phyloP scores from a whole-genome alignment of 139 green algal genomes.

The Eudorina sp. region DNA sequence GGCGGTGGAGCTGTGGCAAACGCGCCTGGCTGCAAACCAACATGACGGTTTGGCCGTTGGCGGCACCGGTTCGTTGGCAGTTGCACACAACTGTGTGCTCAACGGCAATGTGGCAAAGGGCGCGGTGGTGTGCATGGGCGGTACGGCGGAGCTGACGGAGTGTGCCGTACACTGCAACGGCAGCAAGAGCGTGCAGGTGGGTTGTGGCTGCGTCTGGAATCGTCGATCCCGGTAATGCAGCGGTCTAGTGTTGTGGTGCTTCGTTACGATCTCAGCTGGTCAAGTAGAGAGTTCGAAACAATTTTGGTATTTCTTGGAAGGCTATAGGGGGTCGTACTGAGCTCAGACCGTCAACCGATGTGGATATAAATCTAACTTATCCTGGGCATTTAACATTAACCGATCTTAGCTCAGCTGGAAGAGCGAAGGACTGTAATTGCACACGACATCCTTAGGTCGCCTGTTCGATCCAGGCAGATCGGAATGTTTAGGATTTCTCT shows the following conservation, averaged over 20 bases:
- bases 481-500: background rate
- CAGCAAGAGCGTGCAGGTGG: conserved; percentile 23
- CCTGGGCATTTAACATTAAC: background rate
- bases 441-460: too few species aligned
- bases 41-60: conserved; percentile 41
- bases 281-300: too few species aligned
- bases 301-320: background rate
- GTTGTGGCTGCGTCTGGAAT: too few species aligned
- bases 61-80: background rate
- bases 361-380: background rate
- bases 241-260: too few species aligned
- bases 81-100: background rate
- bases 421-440: too few species aligned
- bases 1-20: background rate
- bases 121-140: conserved; percentile 33
- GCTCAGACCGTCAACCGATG: background rate
- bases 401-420: too few species aligned
- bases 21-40: conserved; percentile 28
- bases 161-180: conserved; percentile 32
- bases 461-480: background rate
- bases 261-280: too few species aligned
- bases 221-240: too few species aligned
- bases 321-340: background rate
- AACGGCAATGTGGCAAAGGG: conserved; percentile 45
- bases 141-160: background rate